These are phyloP conservation scores for Chaetomium sp. DNA, from an alignment of 2,329 filamentous ascomycete species.

Conservation along the genomic window DNA sequence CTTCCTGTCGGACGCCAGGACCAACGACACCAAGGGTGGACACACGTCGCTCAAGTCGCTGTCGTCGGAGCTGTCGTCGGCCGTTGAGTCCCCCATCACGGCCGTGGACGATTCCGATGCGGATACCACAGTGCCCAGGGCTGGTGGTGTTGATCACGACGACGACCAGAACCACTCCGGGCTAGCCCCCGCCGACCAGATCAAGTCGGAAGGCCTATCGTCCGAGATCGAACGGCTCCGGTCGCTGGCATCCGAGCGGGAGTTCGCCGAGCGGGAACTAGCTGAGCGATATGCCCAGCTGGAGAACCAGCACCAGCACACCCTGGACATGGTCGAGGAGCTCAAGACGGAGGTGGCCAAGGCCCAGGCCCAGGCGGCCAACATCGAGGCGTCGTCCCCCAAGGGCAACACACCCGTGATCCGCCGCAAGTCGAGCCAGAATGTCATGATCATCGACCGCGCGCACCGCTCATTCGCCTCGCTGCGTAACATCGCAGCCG, in stretches of 20 bases:
- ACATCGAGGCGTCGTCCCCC: conserved; percentile 52
- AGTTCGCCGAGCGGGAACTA: conserved; percentile 65
- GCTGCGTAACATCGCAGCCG: conserved; percentile 77
- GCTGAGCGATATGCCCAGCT: conserved; percentile 76
- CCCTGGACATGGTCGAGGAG: conserved; percentile 80
- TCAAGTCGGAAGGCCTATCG: conserved; percentile 31
- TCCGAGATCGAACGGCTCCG: conserved; percentile 68
- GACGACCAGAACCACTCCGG: not conserved
- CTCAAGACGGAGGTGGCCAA: conserved; percentile 81
- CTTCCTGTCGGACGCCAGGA: conserved; percentile 75
- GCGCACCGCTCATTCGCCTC: conserved; percentile 87
- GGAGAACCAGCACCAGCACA: conserved; percentile 72
- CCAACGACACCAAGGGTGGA: conserved; percentile 62
- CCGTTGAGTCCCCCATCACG: conserved; percentile 66
- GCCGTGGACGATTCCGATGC: conserved; percentile 53
- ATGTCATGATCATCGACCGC: conserved; percentile 77
- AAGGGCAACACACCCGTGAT: conserved; percentile 69
- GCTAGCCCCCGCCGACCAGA: conserved; percentile 8
- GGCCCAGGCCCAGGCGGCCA: conserved; percentile 63
- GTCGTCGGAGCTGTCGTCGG: conserved; percentile 88
- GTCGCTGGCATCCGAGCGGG: conserved; percentile 66
- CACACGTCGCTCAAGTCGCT: conserved; percentile 78
- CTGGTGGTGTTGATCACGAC: conserved; percentile 16
- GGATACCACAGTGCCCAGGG: conserved; percentile 46
- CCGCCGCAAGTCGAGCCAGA: conserved; percentile 88